Base-by-base conservation (phyloP, 805 yeast species). In the Wickerhamomyces xylosicus region DNA sequence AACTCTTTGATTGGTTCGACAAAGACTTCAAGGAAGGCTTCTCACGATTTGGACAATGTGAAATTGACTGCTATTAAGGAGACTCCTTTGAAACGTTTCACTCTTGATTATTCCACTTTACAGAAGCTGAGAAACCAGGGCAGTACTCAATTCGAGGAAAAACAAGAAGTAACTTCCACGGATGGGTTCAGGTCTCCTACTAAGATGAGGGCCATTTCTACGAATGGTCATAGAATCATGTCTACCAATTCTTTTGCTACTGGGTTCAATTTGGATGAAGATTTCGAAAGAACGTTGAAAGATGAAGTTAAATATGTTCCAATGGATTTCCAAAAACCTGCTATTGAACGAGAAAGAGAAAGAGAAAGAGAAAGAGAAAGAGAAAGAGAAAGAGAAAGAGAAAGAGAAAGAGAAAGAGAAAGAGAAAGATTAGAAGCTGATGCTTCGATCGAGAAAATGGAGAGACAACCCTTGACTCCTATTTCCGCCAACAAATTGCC, bases 401-500 rank as follows among this genome's bases (percentile, higher is more conserved):
- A 6, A 21, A 21, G 9, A 21, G 10, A 6, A 21, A 21, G 9
- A 21, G 10, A 6, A 21, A 21, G 9, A 21, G 25, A 21, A 21
- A 10, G 25, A 21, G 25, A 21, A 6, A 21, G 25, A 6, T 10
- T 7, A 6, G 9, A 21, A n/a, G n/a, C n/a, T n/a, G n/a, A n/a
- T n/a, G n/a, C n/a, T n/a, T n/a, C n/a, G n/a, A n/a, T n/a, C n/a
- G n/a, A n/a, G n/a, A n/a, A n/a, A 21, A 21, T 21, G 6, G 25
- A 7, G 25, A 21, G 10, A 6, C 25, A 21, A 10, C 25, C 25
- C 6, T 7, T 21, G 9, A 21, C 25, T 21, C 25, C 25, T n/a
- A n/a, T n/a, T n/a, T n/a, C 10, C 25, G 10, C 25, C 25, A 21
- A 21, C 16, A 45, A 47, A 8, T 42, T 64, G 34, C 67, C 68